Base-by-base conservation (phyloP, 2,329 filamentous ascomycete species). In the Rhynchosporium agropyri region DNA sequence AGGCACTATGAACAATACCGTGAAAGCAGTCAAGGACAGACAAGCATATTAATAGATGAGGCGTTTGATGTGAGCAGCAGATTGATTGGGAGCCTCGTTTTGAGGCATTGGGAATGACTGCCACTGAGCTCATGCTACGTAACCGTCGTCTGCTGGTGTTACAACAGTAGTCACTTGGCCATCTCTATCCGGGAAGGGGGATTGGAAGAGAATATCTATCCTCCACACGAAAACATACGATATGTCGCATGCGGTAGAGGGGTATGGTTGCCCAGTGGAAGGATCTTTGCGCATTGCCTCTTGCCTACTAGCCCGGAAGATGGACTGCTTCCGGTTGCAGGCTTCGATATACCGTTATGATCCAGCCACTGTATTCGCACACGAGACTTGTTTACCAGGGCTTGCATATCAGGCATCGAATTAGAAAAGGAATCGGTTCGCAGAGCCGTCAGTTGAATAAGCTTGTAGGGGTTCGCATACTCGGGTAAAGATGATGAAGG, bases 11-110 rank as follows among this genome's bases (percentile, higher is more conserved):
- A 55, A 28, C 9, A 61, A 61, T 48, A 48, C 46, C 6, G 58
- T 3, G 36, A 61, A 61, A 55, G 58, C 49, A 48, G 49, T 55
- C 28, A 61, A 61, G 49, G 49, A 61, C 43, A 61, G 6, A 55
- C 28, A 60, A 53, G 38, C 36, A 56, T 56, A 56, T 28, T 15
- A 45, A 56, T 56, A 53, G 46, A 51, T 49, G 40, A 54, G 26
- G 33, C 33, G 9, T 36, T 36, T 36, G 33, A 36, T 36, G 20
- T 46, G 36, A 48, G 38, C 38, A 55, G 58, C 26, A 29, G 49
- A 61, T 61, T 61, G 38, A 61, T 61, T 55, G 49, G 58, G 46
- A 61, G 58, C 58, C 58, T 61, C 49, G 33, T 61, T 61, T 55
- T 61, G 36, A 53, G 46, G 43, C 45, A 33, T 58, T 56, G 54